Conservation (phyloP, 352 stramenopile species). For the Salisapilia sapeloensis region DNA sequence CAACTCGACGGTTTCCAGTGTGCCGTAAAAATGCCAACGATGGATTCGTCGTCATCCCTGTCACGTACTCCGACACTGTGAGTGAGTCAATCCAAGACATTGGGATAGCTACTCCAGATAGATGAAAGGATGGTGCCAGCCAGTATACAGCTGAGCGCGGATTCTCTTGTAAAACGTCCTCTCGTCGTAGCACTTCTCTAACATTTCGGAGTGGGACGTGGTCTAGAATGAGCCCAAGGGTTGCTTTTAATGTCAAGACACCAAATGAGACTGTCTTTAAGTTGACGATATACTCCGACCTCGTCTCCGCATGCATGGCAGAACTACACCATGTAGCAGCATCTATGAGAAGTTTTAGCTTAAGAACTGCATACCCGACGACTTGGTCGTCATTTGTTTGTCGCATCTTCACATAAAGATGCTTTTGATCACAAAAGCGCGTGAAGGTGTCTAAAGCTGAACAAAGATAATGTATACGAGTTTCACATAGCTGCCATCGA, state of each 20-base stretch:
- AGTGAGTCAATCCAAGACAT: conserved; percentile 48
- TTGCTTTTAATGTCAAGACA: conserved; percentile 59
- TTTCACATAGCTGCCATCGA: conserved; percentile 68
- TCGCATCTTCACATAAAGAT: conserved; percentile 56
- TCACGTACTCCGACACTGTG: conserved; percentile 54
- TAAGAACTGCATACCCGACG: conserved; percentile 33
- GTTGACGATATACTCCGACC: conserved; percentile 47
- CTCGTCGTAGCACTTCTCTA: conserved; percentile 24
- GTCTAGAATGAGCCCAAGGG: conserved; percentile 45
- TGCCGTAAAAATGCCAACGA: too few relatives aligned
- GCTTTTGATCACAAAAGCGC: conserved; percentile 46
- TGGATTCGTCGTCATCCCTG: conserved; percentile 16
- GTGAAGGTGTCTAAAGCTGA: conserved; percentile 47
- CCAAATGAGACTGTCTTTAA: conserved; percentile 33
- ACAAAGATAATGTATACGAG: conserved; percentile 45
- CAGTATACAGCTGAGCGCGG: conserved; percentile 33
- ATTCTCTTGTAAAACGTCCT: conserved; percentile 37
- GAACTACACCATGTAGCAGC: conserved; percentile 40
- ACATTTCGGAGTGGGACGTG: conserved; percentile 29
- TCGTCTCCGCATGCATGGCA: conserved; percentile 23
- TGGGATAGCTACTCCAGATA: conserved; percentile 22
- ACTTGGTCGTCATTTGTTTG: conserved; percentile 10
- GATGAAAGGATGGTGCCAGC: conserved; percentile 26
- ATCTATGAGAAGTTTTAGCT: conserved; percentile 28
- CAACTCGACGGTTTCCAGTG: too few relatives aligned